Percentiles rank a stretch among this genome's conserved stretches.
Conservation (phyloP, 306 rosid genomes). For the Herpetospermum pedunculosum region DNA sequence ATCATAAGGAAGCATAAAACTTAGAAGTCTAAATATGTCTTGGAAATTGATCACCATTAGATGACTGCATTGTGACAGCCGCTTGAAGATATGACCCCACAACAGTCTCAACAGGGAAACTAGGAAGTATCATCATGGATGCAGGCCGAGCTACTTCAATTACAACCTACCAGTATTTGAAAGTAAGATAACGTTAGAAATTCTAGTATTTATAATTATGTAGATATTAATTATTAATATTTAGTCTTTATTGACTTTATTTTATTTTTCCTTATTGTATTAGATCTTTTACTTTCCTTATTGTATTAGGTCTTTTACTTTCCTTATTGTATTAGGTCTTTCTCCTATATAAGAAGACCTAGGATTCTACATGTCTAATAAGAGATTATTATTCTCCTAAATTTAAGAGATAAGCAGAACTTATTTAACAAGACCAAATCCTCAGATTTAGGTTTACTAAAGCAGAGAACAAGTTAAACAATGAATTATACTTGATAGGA, state of each 20-base stretch:
- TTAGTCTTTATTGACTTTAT: too few relatives aligned
- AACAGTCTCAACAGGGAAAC: conserved; percentile 79
- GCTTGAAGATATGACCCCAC: conserved; percentile 80
- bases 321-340: too few relatives aligned
- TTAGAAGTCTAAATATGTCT: conserved; percentile 7
- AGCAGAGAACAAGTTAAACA: not conserved
- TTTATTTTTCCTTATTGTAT: too few relatives aligned
- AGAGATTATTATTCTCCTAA: too few relatives aligned
- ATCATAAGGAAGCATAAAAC: conserved; percentile 13
- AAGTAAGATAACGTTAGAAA: too few relatives aligned
- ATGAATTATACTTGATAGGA: not conserved
- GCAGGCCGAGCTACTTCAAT: conserved; percentile 71
- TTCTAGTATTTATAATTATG: too few relatives aligned
- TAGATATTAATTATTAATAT: too few relatives aligned
- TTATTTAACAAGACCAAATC: not conserved
- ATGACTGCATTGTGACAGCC: conserved; percentile 80
- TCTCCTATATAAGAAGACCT: too few relatives aligned
- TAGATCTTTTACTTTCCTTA: too few relatives aligned
- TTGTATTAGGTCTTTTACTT: too few relatives aligned
- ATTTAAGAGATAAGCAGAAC: conserved; percentile 1
- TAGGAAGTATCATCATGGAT: conserved; percentile 67
- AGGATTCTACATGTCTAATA: too few relatives aligned
- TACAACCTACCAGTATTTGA: conserved; percentile 34
- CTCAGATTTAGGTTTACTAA: not conserved
- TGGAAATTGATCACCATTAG: conserved; percentile 42